Evolutionary conservation across 2,329 filamentous ascomycete genomes (phyloP), one percentile per base, ranked within the genome.

Genomic region (Fusarium transvaalense): DNA sequence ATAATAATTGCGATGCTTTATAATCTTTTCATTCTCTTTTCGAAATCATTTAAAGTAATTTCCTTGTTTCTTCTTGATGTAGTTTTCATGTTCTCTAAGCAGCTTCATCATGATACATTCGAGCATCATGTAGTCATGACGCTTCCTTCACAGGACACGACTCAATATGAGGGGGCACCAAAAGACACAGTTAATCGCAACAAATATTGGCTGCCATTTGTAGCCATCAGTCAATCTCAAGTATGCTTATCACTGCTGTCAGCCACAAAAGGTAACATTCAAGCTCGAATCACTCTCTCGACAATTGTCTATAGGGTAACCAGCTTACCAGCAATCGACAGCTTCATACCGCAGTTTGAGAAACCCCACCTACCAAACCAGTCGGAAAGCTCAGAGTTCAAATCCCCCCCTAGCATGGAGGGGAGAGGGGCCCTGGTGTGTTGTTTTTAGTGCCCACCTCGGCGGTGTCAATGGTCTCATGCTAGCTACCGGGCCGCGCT

Each of bases 381-480:
- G 58, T 58, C 50, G 64, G 54, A 53, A 53, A 59, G 19, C 39
- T 37, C 57, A 10, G 43, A 65, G 27, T 9, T 37, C 46, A 50
- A 48, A 31, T 25, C 54, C 55, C 39, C 55, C 39, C 54, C 32
- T 45, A 45, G 42, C 17, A 45, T 29, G 25, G 42, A 63, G 61
- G 52, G 56, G 51, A 21, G 42, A 63, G 61, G 52, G 56, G 51
- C 23, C 41, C 39, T 47, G 35, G n/a, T 15, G 39, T 41, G 53
- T 56, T n/a, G n/a, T n/a, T n/a, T 64, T 64, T 74, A 75, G 72
- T 63, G 71, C 50, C 71, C 63, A 67, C 56, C 37, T 54, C 41
- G 63, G 51, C 56, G 64, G 57, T 52, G 57, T 27, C 15, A 68
- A 55, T 55, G 68, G 57, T n/a, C 13, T 42, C 42, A 38, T 69